Conservation (phyloP, 345 rosid genomes). For the Gossypium stocksii region DNA sequence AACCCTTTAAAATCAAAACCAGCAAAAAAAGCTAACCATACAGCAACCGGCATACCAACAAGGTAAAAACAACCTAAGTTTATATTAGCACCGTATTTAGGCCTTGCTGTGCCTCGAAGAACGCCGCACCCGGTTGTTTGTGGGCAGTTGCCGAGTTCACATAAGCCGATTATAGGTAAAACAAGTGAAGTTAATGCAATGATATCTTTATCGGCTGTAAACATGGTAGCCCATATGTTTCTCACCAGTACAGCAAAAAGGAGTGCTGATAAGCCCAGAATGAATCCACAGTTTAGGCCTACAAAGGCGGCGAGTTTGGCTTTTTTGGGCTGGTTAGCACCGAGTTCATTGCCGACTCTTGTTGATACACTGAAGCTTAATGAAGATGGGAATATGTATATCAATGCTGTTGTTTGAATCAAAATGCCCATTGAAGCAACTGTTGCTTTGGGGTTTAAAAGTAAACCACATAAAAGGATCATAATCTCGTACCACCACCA, state of each 20-base stretch:
- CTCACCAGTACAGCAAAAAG: conserved; percentile 42
- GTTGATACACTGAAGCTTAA: conserved; percentile 74
- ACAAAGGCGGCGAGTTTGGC: conserved; percentile 52
- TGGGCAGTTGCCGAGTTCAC: conserved; percentile 80
- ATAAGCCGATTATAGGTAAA: conserved; percentile 65
- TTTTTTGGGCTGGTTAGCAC: conserved; percentile 50
- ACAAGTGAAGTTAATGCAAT: conserved; percentile 45
- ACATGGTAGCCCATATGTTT: conserved; percentile 60
- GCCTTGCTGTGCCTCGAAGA: conserved; percentile 70
- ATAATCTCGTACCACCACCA: conserved; percentile 96
- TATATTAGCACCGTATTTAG: conserved; percentile 65
- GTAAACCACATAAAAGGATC: conserved; percentile 61
- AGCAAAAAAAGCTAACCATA: conserved; percentile 41
- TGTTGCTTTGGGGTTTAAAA: conserved; percentile 50
- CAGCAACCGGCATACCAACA: conserved; percentile 65
- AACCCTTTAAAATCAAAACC: conserved; percentile 60
- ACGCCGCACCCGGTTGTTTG: conserved; percentile 81
- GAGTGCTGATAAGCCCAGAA: conserved; percentile 51
- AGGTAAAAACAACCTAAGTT: conserved; percentile 65
- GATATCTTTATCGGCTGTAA: conserved; percentile 56
- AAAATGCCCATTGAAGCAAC: conserved; percentile 80
- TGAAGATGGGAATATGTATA: conserved; percentile 81
- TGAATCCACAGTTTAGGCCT: conserved; percentile 51
- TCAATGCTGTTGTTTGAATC: conserved; percentile 66
- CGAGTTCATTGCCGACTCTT: conserved; percentile 66